Evolutionary conservation across 345 rosid species (phyloP).

Genomic region (Brassica napus): Da-Ae NC_063441.1:12268001-12268500

Average conservation of each 20-base stretch:
- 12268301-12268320: slow-evolving; percentile 80
- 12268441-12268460: slow-evolving; percentile 81
- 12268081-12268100: background rate
- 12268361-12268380: background rate
- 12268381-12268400: background rate
- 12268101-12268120: too few relatives aligned
- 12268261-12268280: slow-evolving; percentile 45
- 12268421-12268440: slow-evolving; percentile 31
- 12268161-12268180: slow-evolving; percentile 84
- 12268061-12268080: background rate
- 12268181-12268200: slow-evolving; percentile 63
- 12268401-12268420: background rate
- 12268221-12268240: slow-evolving; percentile 14
- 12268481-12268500: slow-evolving; percentile 77
- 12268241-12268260: slow-evolving; percentile 41
- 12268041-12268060: background rate
- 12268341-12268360: slow-evolving; percentile 38
- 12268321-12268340: slow-evolving; percentile 76
- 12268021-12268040: background rate
- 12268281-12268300: slow-evolving; percentile 53
- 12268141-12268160: slow-evolving; percentile 85
- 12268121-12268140: slow-evolving; percentile 62
- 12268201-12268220: background rate
- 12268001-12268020: too few relatives aligned
- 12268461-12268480: slow-evolving; percentile 84